Evolutionary conservation across 2,329 filamentous ascomycete species (phyloP), one percentile per base, ranked within the genome.

Genomic region (Stachybotrys echinatus): DNA sequence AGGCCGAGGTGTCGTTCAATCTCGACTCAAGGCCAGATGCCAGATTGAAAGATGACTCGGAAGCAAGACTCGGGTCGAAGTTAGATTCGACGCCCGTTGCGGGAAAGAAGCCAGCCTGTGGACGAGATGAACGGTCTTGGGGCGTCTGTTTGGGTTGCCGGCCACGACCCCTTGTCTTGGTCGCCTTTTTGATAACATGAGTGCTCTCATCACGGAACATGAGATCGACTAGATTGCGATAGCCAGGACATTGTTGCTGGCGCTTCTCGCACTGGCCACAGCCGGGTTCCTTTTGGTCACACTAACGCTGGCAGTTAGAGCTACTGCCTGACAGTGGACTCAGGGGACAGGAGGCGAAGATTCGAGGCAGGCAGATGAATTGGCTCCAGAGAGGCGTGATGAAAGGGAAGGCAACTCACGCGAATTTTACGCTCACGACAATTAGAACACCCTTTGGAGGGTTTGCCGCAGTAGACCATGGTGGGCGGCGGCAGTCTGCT

Each of bases 141-240:
- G 38, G 38, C 8, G 38, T 53, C 23, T 55, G 51, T 42, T 64
- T 65, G 49, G 57, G 59, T 39, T 49, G 49, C 21, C 54, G 52
- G 31, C 56, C 59, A 48, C 61, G 61, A 19, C 60, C 55, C 22
- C 61, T 58, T 46, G 52, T 56, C 50, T 69, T 70, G 48, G 68
- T 71, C 43, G 74, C 75, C 63, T 77, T 80, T 56, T 74, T 73
- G 55, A 77, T 77, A 49, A 81, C 77, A 58, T 78, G 75, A 27
- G 70, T 72, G 54, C 75, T 81, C 60, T 81, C 75, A 57, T 81
- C 76, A 40, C 78, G 73, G 55, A 82, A 81, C 69, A 81, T 79
- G 52, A 81, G 69, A 54, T 81, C 78, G 39, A 79, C 72, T 45
- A 76, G 66, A 53, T 78, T 77, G 42, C 78, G 68, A 56, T 82